A percentile compares a stretch with the other conserved stretches of the same genome.
phyloP scores from a whole-genome alignment of 2,329 filamentous ascomycete genomes.

The Graphilbum ipis-grandicollis region DNA sequence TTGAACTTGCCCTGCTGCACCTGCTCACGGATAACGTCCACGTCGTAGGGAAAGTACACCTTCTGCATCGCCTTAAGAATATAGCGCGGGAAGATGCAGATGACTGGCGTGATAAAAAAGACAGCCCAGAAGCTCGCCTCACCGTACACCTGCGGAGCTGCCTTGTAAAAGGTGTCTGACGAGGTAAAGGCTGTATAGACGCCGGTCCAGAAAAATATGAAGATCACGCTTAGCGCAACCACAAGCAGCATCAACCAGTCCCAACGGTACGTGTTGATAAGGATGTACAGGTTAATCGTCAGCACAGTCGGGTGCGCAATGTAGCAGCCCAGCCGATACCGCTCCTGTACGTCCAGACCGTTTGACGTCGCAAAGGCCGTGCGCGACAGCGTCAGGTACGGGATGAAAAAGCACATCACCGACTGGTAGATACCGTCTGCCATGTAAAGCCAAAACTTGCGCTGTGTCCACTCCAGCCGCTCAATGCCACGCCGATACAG shows the following conservation, averaged over 20 bases:
- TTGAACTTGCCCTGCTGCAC: conserved; percentile 68
- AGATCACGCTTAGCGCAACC: conserved; percentile 61
- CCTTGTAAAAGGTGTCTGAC: conserved; percentile 49
- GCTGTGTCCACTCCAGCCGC: conserved; percentile 86
- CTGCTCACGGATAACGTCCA: conserved; percentile 93
- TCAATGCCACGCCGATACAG: conserved; percentile 93
- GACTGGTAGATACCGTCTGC: conserved; percentile 88
- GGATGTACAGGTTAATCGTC: conserved; percentile 83
- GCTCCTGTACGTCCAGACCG: conserved; percentile 62
- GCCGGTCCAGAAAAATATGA: conserved; percentile 93
- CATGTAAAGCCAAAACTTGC: conserved; percentile 98
- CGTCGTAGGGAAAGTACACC: conserved; percentile 80
- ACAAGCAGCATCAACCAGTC: conserved; percentile 89
- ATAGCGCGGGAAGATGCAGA: conserved; percentile 79
- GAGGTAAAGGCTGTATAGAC: conserved; percentile 47
- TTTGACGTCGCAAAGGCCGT: conserved; percentile 53
- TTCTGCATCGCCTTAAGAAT: conserved; percentile 78
- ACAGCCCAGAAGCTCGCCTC: conserved; percentile 77
- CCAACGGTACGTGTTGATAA: conserved; percentile 95
- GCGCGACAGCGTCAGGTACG: conserved; percentile 59
- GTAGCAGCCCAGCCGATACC: conserved; percentile 71
- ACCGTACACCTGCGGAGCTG: conserved; percentile 63
- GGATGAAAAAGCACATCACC: conserved; percentile 81
- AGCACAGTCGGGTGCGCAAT: conserved; percentile 71
- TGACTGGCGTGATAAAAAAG: conserved; percentile 58